Base-by-base conservation (phyloP, 2,329 filamentous ascomycete genomes). In the Arthrobotrys megalospora region DNA sequence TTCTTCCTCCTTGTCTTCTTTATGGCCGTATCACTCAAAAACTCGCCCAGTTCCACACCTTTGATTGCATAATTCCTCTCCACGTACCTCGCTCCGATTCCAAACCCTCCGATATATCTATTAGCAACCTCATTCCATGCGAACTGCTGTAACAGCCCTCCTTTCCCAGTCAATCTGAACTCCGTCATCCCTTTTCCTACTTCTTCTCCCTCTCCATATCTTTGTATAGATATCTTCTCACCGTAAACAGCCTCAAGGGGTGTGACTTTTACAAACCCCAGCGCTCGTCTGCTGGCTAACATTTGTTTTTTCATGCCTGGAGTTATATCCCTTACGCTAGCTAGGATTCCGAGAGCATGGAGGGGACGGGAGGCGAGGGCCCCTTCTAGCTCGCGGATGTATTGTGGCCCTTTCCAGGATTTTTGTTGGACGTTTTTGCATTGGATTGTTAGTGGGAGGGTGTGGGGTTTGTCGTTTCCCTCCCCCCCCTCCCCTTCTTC, bases 311-410 rank as follows among this genome's bases (percentile, higher is more conserved):
- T 70, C 2, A 96, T 90, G 0, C 94, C 95, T 82, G 90, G 92
- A 0, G 94, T 97, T 36, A 93, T 92, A 66, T 90, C 87, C 78
- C 88, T 87, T 80, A 91, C 89, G 2, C 90, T 88, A 24, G 92
- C 91, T 67, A 97, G 84, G 14, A 97, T 82, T 0, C 90, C 94
- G 38, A 97, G 83, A 5, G 92, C 90, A 12, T 88, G 87, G 0
- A 86, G 83, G 0, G 93, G 94, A 6, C 92, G 92, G 11, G 90
- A 90, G 0, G 87, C 87, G 82, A 96, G 92, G 0, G 93, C 89
- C 2, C 95, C 95, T 82, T 93, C 92, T 2, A 95, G 87, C 85
- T 95, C 92, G n/a, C 92, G 88, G 7, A 93, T 85, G 55, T 90
- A 85, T 36, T 87, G 85, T 0, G 92, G 92, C 2, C 81, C 81